Base-by-base conservation (phyloP, 2,329 filamentous ascomycete species). In the Xylariaceae sp. region DNA sequence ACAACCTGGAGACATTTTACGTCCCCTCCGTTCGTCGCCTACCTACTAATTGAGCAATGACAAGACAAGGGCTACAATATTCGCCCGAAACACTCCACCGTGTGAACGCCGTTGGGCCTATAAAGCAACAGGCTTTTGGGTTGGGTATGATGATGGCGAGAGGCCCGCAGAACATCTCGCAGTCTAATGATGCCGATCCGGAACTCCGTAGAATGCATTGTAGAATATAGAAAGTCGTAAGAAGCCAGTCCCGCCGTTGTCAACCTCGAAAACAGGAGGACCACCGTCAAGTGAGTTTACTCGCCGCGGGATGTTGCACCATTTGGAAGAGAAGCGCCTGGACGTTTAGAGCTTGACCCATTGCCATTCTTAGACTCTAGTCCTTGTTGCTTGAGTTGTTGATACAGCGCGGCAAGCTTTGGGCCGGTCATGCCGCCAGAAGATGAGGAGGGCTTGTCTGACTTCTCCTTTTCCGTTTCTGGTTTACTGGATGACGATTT, bases 191-290 rank as follows among this genome's bases (percentile, higher is more conserved):
- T 65, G 58, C 57, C 48, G 39, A 42, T 57, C 61, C 61, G 45
- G 56, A 65, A 66, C 64, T 61, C 64, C 64, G 48, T 55, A 51
- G 51, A 50, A 66, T 65, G 62, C 61, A 66, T 55, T 60, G 59
- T 58, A 61, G 51, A 57, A 41, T 41, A 49, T 42, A 50, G 48
- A 42, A 44, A 38, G 42, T 35, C 42, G 40, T 43, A 38, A 47
- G 18, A 42, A 46, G 6, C 22, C 35, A 35, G 41, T 42, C 11
- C 15, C 10, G 38, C 36, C 22, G 27, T 19, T n/a, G 44, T 48
- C 44, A 43, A 41, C 22, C 42, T 45, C 31, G 36, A n/a, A n/a
- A n/a, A 44, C 42, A 47, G 39, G 48, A 51, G 32, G n/a, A 17
- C 12, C 52, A 53, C 51, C 44, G 53, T 52, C n/a, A 54, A 36